Evolutionary conservation across 1,284 basidiomycete species (phyloP), one percentile per base, ranked within the genome.

Genomic region (Ceratobasidium sp.): DNA sequence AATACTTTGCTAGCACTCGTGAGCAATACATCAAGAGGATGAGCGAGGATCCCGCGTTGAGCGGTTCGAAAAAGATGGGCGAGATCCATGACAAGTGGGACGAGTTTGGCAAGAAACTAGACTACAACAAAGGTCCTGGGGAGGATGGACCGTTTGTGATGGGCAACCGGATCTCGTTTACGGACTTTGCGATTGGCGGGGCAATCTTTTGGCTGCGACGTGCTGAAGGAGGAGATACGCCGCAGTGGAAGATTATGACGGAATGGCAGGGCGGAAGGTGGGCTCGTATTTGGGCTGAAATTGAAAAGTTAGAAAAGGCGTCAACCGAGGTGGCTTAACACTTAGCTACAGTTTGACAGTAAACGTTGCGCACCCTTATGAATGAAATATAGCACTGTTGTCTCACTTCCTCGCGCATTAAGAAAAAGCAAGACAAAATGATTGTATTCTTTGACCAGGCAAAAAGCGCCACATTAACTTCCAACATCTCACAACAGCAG

Each of bases 261-360:
- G n/a, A n/a, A n/a, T 75, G 72, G 72, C 60, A 75, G 23, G 61
- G 61, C 3, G 72, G 72, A 9, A 75, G 72, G 33, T 75, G 72
- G 72, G 72, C n/a, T 10, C 44, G 53, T 6, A 53, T 75, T 1
- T 75, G 72, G 72, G 40, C 64, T 18, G 72, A 49, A 28, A 55
- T 64, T 33, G 72, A 75, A 55, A 55, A 60, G 18, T 28, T 75
- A 9, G 72, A 75, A 28, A 49, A 28, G 5, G 66, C 64, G 15
- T 75, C 72, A 3, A 75, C 61, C 3, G 60, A 75, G 28, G 61
- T 67, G 44, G 60, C 49, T 51, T 51, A 10, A 20, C 9, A n/a
- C n/a, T n/a, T n/a, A n/a, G n/a, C n/a, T n/a, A n/a, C n/a, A n/a
- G n/a, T n/a, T n/a, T n/a, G n/a, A n/a, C n/a, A n/a, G n/a, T n/a